A percentile compares a stretch with the other conserved stretches of the same genome.
phyloP scores from a whole-genome alignment of 1,284 basidiomycete genomes.

The Cutaneotrichosporon curvatum region DNA sequence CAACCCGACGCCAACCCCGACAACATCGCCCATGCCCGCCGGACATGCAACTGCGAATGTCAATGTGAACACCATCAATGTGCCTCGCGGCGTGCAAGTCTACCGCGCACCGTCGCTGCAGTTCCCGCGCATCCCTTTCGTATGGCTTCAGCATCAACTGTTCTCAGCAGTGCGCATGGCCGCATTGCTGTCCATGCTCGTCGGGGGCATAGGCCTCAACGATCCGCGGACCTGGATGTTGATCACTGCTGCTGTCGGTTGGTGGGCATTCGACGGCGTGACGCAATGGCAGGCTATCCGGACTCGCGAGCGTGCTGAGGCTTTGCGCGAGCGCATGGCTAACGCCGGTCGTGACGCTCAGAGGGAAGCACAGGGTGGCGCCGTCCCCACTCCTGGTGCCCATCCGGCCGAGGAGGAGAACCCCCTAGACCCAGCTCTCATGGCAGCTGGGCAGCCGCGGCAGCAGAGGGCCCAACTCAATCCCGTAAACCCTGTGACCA shows the following conservation, averaged over 20 bases:
- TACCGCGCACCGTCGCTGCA: slow-evolving; percentile 1
- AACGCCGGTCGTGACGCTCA: too few species aligned
- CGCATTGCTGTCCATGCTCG: slow-evolving; percentile 38
- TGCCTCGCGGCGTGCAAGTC: too few species aligned
- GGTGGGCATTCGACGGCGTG: slow-evolving; percentile 31
- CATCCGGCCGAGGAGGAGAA: background rate
- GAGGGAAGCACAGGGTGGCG: background rate
- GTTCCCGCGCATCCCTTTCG: slow-evolving; percentile 17
- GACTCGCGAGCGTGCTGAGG: background rate
- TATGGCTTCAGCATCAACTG: slow-evolving; percentile 24
- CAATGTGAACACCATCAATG: too few species aligned
- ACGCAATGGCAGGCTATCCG: slow-evolving; percentile 7
- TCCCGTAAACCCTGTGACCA: too few species aligned
- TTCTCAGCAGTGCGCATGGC: slow-evolving; percentile 28
- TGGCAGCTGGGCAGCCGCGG: slow-evolving; percentile 1
- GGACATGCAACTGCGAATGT: background rate
- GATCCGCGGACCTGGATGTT: slow-evolving; percentile 36
- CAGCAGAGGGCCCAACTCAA: too few species aligned
- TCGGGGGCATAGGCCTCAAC: slow-evolving; percentile 27
- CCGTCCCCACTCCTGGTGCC: too few species aligned
- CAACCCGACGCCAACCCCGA: slow-evolving; percentile 10
- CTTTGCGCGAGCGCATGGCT: too few species aligned
- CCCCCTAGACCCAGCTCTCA: background rate
- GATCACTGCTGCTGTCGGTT: slow-evolving; percentile 21
- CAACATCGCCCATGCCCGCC: background rate